These are phyloP conservation scores for Nemania sp. DNA, from an alignment of 2,329 filamentous ascomycete species.

Conservation along the genomic window DNA sequence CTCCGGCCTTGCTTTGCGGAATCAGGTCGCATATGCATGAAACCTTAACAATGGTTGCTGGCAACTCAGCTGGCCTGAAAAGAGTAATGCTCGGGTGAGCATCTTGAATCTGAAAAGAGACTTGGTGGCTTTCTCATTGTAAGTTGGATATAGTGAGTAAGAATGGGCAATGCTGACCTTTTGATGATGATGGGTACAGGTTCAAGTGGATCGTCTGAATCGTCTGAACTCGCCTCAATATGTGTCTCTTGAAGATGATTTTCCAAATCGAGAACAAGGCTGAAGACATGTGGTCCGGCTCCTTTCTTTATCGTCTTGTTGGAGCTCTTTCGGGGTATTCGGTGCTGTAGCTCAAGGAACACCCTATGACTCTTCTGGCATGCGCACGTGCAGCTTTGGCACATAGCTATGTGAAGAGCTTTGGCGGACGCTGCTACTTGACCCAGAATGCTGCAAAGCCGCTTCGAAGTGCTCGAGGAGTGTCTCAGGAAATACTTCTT, in stretches of 20 bases:
- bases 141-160: neutral
- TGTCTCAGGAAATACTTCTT: neutral
- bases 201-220: neutral
- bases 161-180: neutral
- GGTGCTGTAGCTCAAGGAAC: slow-evolving; percentile 11
- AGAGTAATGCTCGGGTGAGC: neutral
- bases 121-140: neutral
- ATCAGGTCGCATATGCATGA: slow-evolving; percentile 7
- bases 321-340: neutral
- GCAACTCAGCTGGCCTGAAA: neutral
- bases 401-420: slow-evolving; percentile 13
- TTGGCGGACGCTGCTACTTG: slow-evolving; percentile 10
- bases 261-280: slow-evolving; percentile 7
- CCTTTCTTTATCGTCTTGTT: neutral
- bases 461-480: slow-evolving; percentile 1
- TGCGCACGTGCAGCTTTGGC: slow-evolving; percentile 7
- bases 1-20: neutral
- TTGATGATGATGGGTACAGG: neutral
- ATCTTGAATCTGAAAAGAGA: neutral
- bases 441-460: neutral
- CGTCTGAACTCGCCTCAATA: slow-evolving; percentile 9
- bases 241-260: slow-evolving; percentile 4
- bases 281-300: slow-evolving; percentile 3
- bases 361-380: slow-evolving; percentile 8
- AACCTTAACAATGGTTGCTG: neutral